Evolutionary conservation across 1,139 yeast genomes (phyloP).

Genomic region (Saccharomyces hybrid): DNA sequence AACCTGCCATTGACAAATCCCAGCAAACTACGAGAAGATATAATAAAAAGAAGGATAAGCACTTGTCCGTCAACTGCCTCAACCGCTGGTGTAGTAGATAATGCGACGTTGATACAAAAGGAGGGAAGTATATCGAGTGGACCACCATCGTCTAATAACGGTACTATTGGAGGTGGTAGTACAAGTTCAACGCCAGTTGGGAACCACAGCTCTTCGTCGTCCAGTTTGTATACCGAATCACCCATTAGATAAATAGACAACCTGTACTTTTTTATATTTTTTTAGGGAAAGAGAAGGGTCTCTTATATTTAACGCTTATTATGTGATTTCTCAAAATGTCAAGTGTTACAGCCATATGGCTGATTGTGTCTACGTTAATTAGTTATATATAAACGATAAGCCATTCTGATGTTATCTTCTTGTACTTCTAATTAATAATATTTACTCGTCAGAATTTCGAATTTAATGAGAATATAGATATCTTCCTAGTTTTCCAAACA

Average conservation of each 20-base stretch:
- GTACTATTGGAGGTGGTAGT: not conserved
- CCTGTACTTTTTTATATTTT: not conserved
- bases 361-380: not conserved
- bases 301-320: not conserved
- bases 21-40: conserved; percentile 29
- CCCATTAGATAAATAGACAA: not conserved
- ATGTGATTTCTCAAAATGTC: not conserved
- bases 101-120: conserved; percentile 9
- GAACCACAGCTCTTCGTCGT: not conserved
- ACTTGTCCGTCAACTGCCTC: conserved; percentile 28
- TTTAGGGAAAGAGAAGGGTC: not conserved
- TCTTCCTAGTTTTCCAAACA: conserved; percentile 69
- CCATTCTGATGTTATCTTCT: not conserved
- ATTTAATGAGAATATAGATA: conserved; percentile 27
- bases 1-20: conserved; percentile 32
- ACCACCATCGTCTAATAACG: conserved; percentile 23
- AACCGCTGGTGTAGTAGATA: conserved; percentile 5
- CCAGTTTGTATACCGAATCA: not conserved
- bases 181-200: not conserved
- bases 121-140: conserved; percentile 33
- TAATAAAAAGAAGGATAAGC: conserved; percentile 31
- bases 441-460: not conserved
- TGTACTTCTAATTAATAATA: not conserved
- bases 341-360: not conserved
- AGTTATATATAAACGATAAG: not conserved